These are phyloP conservation scores for Saccharomyces hybrid DNA, from an alignment of 1,139 yeast species.

Conservation along the genomic window DNA sequence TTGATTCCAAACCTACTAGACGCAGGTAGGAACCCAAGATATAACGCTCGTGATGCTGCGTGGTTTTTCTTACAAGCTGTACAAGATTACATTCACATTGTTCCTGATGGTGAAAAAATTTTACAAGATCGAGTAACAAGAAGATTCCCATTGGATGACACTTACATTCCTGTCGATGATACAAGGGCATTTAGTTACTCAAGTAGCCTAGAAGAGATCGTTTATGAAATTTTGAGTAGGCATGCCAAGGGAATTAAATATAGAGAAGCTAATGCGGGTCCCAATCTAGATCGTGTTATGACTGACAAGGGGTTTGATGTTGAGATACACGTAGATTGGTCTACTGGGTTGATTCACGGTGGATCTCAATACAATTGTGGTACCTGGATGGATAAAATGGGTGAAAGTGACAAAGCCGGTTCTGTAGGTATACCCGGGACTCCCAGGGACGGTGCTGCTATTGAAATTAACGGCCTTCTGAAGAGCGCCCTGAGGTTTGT, in stretches of 20 bases:
- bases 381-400: conserved; percentile 99
- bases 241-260: conserved; percentile 85
- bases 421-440: conserved; percentile 94
- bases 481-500: conserved; percentile 82
- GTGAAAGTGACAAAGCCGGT: conserved; percentile 79
- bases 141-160: conserved; percentile 86
- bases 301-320: conserved; percentile 87
- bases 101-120: conserved; percentile 60
- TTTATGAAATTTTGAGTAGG: conserved; percentile 72
- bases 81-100: conserved; percentile 68
- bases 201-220: conserved; percentile 62
- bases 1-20: conserved; percentile 87
- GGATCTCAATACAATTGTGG: conserved; percentile 94
- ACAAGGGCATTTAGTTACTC: conserved; percentile 68
- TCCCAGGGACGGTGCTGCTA: conserved; percentile 95
- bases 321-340: conserved; percentile 75
- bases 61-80: conserved; percentile 89
- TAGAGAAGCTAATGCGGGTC: conserved; percentile 95
- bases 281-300: conserved; percentile 84
- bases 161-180: conserved; percentile 61
- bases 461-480: conserved; percentile 82
- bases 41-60: conserved; percentile 93
- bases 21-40: conserved; percentile 88
- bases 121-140: conserved; percentile 67
- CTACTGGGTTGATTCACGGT: conserved; percentile 79